Conservation (phyloP, 2,329 filamentous ascomycete genomes). For the Lecanicillium sp. region DNA sequence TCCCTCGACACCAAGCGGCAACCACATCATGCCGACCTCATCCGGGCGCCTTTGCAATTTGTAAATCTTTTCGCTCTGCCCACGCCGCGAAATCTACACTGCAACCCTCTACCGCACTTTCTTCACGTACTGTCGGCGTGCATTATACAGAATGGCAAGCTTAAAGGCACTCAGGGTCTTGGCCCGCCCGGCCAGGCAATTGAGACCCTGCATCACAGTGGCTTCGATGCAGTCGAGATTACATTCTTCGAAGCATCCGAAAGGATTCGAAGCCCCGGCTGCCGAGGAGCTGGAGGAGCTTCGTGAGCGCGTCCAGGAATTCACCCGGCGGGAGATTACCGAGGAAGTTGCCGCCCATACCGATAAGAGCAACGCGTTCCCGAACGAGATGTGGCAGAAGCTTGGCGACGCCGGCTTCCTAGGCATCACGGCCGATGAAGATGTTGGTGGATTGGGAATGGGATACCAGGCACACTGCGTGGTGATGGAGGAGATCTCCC, state of each 20-base stretch:
- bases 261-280: conserved; percentile 60
- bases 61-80: background rate
- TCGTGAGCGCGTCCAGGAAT: conserved; percentile 79
- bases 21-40: conserved; percentile 1
- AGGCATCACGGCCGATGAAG: conserved; percentile 88
- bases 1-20: background rate
- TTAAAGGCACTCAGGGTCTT: conserved; percentile 19
- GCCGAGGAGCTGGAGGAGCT: conserved; percentile 71
- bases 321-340: conserved; percentile 78
- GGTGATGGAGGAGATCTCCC: conserved; percentile 89
- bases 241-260: conserved; percentile 52
- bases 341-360: conserved; percentile 74
- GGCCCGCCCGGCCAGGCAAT: conserved; percentile 18
- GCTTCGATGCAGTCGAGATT: conserved; percentile 29
- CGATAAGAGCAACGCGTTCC: conserved; percentile 85
- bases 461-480: conserved; percentile 96
- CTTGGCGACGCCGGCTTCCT: conserved; percentile 86
- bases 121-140: background rate
- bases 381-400: conserved; percentile 86
- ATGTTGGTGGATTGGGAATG: conserved; percentile 81
- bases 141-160: conserved; percentile 10
- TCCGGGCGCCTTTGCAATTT: conserved; percentile 1
- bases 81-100: conserved; percentile 7
- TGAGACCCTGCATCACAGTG: conserved; percentile 20
- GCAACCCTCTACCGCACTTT: background rate